These are phyloP conservation scores for Candida endomychidarum DNA, from an alignment of 805 yeast species.

Conservation along the genomic window DNA sequence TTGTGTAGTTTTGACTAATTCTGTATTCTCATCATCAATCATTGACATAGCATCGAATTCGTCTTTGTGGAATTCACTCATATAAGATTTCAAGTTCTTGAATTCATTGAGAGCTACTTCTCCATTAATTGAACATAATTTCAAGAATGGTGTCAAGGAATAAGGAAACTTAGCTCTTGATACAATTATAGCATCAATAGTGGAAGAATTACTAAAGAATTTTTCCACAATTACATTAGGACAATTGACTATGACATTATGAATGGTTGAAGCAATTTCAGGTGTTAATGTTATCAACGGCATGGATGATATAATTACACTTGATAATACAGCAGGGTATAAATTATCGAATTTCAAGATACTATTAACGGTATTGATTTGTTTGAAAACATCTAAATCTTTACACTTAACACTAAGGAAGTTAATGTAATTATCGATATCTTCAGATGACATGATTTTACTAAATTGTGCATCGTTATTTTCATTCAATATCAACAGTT, in stretches of 20 bases:
- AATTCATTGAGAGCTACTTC: constrained; percentile 67
- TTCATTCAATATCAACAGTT: constrained; percentile 46
- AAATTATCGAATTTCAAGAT: constrained; percentile 49
- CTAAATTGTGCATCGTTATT: constrained; percentile 22
- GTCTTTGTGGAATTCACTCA: constrained; percentile 44
- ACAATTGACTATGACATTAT: constrained; percentile 41
- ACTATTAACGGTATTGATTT: constrained; percentile 41
- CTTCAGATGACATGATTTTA: constrained; percentile 18
- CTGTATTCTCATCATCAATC: constrained; percentile 53
- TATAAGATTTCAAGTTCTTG: constrained; percentile 57
- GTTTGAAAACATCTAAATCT: constrained; percentile 44
- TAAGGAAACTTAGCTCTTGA: constrained; percentile 76
- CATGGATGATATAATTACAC: constrained; percentile 44
- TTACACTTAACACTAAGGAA: constrained; percentile 41
- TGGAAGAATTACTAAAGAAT: constrained; percentile 47
- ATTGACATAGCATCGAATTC: constrained; percentile 41
- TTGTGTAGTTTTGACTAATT: constrained; percentile 50
- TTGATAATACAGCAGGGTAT: constrained; percentile 50
- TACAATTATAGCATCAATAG: constrained; percentile 47
- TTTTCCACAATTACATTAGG: constrained; percentile 45
- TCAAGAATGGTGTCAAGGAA: constrained; percentile 57
- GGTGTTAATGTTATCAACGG: constrained; percentile 52
- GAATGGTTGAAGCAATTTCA: constrained; percentile 41
- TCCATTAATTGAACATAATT: constrained; percentile 60
- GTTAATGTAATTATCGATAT: constrained; percentile 23